Evolutionary conservation across 768 basidiomycete genomes (phyloP).

Genomic region (Daedaleopsis sinensis): DNA sequence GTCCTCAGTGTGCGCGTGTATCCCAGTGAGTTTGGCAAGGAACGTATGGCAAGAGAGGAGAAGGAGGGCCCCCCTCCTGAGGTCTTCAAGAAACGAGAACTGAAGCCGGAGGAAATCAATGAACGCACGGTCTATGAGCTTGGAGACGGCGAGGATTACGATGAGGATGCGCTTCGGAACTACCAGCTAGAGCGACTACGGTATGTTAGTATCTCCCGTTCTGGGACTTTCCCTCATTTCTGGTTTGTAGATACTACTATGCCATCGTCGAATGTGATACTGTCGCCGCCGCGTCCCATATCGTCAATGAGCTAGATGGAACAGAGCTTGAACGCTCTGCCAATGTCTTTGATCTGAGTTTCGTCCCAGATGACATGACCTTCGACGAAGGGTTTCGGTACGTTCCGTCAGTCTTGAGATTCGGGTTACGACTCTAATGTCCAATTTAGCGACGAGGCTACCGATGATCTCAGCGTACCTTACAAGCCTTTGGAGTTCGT

Average conservation of each 20-base stretch:
- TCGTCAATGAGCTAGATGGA: constrained; percentile 86
- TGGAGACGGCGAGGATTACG: constrained; percentile 75
- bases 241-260: constrained; percentile 79
- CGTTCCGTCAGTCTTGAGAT: constrained; percentile 13
- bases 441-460: constrained; percentile 77
- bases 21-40: constrained; percentile 92
- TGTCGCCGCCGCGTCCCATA: constrained; percentile 72
- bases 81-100: constrained; percentile 65
- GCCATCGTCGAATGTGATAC: constrained; percentile 91
- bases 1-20: constrained; percentile 83
- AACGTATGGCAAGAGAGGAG: constrained; percentile 84
- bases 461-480: constrained; percentile 54
- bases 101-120: constrained; percentile 59
- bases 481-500: constrained; percentile 87
- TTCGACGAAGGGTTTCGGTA: constrained; percentile 82
- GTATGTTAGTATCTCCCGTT: constrained; percentile 45
- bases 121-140: constrained; percentile 67
- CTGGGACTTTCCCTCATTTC: neutral
- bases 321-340: constrained; percentile 97
- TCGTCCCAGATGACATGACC: constrained; percentile 86
- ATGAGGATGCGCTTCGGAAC: constrained; percentile 83
- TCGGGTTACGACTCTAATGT: neutral
- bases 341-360: constrained; percentile 94
- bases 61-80: constrained; percentile 87
- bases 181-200: constrained; percentile 94